phyloP scores from a whole-genome alignment of 306 rosid genomes.

The Vicia sativa region DNA sequence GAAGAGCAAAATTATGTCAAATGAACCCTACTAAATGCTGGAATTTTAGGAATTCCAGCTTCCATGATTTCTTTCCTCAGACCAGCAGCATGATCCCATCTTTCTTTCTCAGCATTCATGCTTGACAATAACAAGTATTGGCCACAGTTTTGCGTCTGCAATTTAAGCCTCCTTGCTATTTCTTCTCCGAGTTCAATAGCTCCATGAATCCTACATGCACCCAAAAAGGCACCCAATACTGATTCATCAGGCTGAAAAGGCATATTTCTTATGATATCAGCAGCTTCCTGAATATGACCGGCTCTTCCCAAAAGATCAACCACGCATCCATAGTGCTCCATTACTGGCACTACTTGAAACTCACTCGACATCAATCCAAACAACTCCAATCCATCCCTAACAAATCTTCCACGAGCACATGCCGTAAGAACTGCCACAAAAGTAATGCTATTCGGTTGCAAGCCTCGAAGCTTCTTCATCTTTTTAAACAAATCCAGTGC shows the following conservation, averaged over 20 bases:
- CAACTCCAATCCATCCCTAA: constrained; percentile 57
- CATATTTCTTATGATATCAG: constrained; percentile 56
- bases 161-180: constrained; percentile 52
- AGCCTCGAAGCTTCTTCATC: constrained; percentile 56
- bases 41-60: constrained; percentile 65
- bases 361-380: constrained; percentile 55
- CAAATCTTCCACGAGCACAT: constrained; percentile 65
- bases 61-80: constrained; percentile 59
- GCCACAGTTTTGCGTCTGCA: constrained; percentile 57
- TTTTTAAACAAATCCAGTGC: constrained; percentile 62
- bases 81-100: constrained; percentile 75
- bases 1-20: constrained; percentile 25
- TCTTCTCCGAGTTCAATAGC: constrained; percentile 66
- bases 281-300: constrained; percentile 69
- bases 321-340: constrained; percentile 77
- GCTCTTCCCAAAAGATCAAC: constrained; percentile 84
- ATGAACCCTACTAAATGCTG: constrained; percentile 66
- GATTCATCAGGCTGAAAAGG: constrained; percentile 70
- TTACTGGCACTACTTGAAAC: constrained; percentile 50
- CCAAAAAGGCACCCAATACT: constrained; percentile 68
- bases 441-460: constrained; percentile 61
- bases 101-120: constrained; percentile 63
- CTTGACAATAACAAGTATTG: constrained; percentile 64
- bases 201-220: constrained; percentile 84
- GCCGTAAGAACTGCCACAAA: constrained; percentile 73